Conservation (phyloP, 73 alveolate genomes). For the Breviolum minutum region DNA sequence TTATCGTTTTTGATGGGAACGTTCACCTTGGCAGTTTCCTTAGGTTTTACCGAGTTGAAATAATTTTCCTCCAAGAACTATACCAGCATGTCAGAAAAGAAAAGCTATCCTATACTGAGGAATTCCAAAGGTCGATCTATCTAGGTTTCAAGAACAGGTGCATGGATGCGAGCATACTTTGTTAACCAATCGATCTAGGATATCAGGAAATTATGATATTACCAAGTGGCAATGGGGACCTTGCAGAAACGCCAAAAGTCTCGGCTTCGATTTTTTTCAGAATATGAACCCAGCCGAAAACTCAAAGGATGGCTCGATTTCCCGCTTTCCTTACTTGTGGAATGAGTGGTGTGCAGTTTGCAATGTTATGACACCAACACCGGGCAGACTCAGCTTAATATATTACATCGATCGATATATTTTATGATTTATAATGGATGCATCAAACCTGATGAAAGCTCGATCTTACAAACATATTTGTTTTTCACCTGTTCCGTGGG, state of each 20-base stretch:
- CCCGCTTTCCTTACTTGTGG: not conserved
- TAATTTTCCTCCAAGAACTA: not conserved
- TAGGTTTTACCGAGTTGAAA: not conserved
- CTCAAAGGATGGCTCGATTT: not conserved
- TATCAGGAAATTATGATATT: not conserved
- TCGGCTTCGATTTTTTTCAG: not conserved
- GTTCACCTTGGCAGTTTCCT: not conserved
- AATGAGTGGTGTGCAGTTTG: not conserved
- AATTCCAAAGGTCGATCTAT: no score
- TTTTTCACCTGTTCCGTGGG: not conserved
- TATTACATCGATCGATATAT: no score
- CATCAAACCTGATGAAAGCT: not conserved
- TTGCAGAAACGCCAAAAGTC: conserved; percentile 11
- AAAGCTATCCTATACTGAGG: not conserved
- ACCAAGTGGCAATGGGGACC: not conserved
- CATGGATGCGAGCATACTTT: no score
- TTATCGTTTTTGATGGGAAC: not conserved
- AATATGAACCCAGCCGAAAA: not conserved
- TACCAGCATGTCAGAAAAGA: not conserved
- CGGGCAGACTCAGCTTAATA: no score
- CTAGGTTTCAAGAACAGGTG: not conserved
- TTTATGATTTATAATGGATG: no score
- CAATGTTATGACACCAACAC: no score
- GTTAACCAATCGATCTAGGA: not conserved
- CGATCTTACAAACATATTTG: not conserved